These are phyloP conservation scores for Blastocrithidia nonstop DNA, from an alignment of 208 protist genomes.

Conservation along the genomic window DNA sequence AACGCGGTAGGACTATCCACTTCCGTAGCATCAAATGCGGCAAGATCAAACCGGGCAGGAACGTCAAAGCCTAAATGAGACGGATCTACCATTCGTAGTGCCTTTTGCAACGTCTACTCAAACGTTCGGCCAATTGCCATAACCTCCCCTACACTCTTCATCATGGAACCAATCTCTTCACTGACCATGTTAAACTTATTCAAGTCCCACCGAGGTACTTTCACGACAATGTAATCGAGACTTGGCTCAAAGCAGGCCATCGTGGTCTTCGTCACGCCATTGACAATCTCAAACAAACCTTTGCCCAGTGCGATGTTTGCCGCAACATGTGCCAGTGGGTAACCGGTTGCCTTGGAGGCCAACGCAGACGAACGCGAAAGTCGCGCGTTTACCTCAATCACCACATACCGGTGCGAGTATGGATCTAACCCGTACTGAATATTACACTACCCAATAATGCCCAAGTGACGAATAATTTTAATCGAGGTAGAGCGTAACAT, in stretches of 20 bases:
- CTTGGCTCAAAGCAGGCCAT: constrained; percentile 96
- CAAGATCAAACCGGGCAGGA: constrained; percentile 23
- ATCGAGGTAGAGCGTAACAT: constrained; percentile 92
- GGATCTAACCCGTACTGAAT: constrained; percentile 98
- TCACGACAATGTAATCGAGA: constrained; percentile 95
- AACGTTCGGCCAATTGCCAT: constrained; percentile 98
- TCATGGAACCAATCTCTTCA: constrained; percentile 86
- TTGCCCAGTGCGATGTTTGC: constrained; percentile 95
- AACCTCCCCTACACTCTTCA: constrained; percentile 96
- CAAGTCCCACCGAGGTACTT: constrained; percentile 93
- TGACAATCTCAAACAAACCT: constrained; percentile 84
- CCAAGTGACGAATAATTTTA: constrained; percentile 92
- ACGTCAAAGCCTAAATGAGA: constrained; percentile 75
- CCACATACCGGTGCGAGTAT: constrained; percentile 91
- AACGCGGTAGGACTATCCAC: too few relatives aligned
- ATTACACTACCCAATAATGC: constrained; percentile 98
- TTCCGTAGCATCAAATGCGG: too few relatives aligned
- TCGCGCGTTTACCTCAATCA: constrained; percentile 98
- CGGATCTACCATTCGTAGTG: constrained; percentile 92
- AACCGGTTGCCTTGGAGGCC: constrained; percentile 97
- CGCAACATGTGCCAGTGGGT: constrained; percentile 96
- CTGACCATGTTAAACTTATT: constrained; percentile 94
- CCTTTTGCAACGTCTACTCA: constrained; percentile 97
- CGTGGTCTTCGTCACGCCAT: constrained; percentile 88
- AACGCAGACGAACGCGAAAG: constrained; percentile 94